Percentiles rank a stretch among this genome's conserved stretches.
Conservation (phyloP, 805 yeast genomes). For the Teunomyces lycoperdinae region DNA sequence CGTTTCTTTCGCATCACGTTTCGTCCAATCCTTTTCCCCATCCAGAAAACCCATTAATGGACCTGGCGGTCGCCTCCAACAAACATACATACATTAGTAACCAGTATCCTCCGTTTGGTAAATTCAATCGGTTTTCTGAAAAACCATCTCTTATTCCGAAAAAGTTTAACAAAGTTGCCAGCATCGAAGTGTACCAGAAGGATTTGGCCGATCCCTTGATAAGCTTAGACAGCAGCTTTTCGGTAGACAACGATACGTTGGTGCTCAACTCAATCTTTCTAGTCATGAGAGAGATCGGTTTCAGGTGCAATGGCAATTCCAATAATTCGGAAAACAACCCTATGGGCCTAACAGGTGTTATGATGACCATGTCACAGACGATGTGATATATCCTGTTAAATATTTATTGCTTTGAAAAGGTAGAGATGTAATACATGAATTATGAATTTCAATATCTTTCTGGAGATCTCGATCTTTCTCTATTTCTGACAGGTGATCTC, state of each 20-base stretch:
- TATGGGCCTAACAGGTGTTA: too few species aligned
- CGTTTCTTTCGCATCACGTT: slow-evolving; percentile 14
- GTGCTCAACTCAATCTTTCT: slow-evolving; percentile 30
- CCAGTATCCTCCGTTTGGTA: slow-evolving; percentile 40
- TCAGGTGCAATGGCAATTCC: slow-evolving; percentile 22
- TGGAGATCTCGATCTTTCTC: slow-evolving; percentile 13
- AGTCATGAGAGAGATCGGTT: slow-evolving; percentile 30
- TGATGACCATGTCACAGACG: background rate
- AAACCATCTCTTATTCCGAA: slow-evolving; percentile 28
- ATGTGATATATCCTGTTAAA: background rate
- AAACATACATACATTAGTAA: slow-evolving; percentile 19
- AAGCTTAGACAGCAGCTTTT: slow-evolving; percentile 26
- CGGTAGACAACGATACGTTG: slow-evolving; percentile 31
- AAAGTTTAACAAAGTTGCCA: slow-evolving; percentile 33
- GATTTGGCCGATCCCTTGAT: background rate
- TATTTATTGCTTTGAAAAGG: background rate
- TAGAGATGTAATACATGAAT: background rate
- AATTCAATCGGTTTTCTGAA: slow-evolving; percentile 10
- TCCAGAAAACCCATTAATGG: slow-evolving; percentile 3
- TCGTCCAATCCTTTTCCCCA: background rate
- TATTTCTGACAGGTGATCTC: slow-evolving; percentile 16
- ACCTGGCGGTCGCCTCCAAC: slow-evolving; percentile 6
- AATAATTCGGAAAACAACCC: too few species aligned
- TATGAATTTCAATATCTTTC: slow-evolving; percentile 18
- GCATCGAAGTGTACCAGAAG: slow-evolving; percentile 35